Evolutionary conservation across 108 stramenopile species (phyloP).

Genomic region (Halocafeteria seosinensis): DNA sequence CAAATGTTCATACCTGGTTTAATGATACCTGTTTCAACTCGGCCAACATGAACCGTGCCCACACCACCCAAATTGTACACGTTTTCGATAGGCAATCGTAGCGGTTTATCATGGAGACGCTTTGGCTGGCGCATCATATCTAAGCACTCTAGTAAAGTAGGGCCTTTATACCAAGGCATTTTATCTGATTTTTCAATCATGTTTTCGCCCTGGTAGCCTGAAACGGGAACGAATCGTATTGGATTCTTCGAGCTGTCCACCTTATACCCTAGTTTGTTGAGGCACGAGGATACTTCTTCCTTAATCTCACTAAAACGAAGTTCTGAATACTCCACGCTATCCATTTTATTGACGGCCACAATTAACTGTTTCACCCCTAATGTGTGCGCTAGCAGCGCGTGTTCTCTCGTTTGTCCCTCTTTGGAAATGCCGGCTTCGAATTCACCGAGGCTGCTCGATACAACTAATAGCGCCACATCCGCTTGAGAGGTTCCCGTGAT

Average conservation of each 20-base stretch:
- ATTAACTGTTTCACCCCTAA: slow-evolving; percentile 91
- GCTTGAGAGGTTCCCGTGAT: slow-evolving; percentile 83
- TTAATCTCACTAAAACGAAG: slow-evolving; percentile 69
- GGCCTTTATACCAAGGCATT: slow-evolving; percentile 83
- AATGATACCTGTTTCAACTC: slow-evolving; percentile 74
- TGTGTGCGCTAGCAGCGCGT: slow-evolving; percentile 75
- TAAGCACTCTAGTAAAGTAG: slow-evolving; percentile 70
- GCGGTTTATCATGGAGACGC: slow-evolving; percentile 68
- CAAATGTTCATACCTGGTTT: slow-evolving; percentile 64
- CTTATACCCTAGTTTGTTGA: slow-evolving; percentile 47
- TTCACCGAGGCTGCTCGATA: slow-evolving; percentile 58
- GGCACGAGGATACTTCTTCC: slow-evolving; percentile 38
- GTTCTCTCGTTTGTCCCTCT: slow-evolving; percentile 76
- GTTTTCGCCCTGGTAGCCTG: slow-evolving; percentile 84
- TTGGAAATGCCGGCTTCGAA: slow-evolving; percentile 71
- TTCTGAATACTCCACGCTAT: slow-evolving; percentile 70
- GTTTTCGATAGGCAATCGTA: slow-evolving; percentile 85
- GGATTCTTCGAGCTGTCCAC: not conserved
- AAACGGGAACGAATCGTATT: slow-evolving; percentile 69
- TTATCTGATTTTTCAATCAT: slow-evolving; percentile 64
- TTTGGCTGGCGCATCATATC: slow-evolving; percentile 62
- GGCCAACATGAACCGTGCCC: slow-evolving; percentile 78
- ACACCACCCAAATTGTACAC: slow-evolving; percentile 83
- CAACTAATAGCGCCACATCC: slow-evolving; percentile 70
- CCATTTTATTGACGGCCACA: slow-evolving; percentile 87